Conservation (phyloP, 129 eudicot genomes). For the Calendula officinalis region DNA sequence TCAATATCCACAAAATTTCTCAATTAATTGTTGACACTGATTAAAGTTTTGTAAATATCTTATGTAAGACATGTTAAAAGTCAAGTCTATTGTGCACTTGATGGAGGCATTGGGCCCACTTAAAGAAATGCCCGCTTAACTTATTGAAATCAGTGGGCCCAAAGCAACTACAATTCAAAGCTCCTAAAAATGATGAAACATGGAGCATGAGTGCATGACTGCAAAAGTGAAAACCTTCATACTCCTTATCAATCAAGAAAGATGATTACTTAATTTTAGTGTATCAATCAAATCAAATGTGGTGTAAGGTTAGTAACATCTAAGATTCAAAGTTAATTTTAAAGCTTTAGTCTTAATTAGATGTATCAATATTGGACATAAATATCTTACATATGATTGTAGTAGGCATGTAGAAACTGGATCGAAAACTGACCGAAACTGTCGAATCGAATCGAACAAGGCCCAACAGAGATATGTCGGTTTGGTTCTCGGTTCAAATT, state of each 20-base stretch:
- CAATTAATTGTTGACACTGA: conserved; percentile 1
- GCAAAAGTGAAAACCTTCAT: conserved; percentile 15
- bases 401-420: too few species aligned
- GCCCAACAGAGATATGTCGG: too few species aligned
- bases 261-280: background rate
- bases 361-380: too few species aligned
- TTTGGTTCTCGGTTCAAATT: too few species aligned
- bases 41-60: background rate
- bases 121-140: conserved; percentile 7
- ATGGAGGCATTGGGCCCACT: conserved; percentile 17
- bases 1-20: background rate
- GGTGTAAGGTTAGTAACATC: too few species aligned
- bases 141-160: conserved; percentile 12
- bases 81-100: conserved; percentile 2
- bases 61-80: background rate
- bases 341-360: too few species aligned
- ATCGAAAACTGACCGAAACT: too few species aligned
- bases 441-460: too few species aligned
- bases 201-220: background rate
- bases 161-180: conserved; percentile 1
- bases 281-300: background rate
- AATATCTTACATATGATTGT: too few species aligned
- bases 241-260: background rate
- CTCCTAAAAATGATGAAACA: conserved; percentile 10
- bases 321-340: too few species aligned